Base-by-base conservation (phyloP, 306 rosid species). In the Begonia peltatifolia region DNA sequence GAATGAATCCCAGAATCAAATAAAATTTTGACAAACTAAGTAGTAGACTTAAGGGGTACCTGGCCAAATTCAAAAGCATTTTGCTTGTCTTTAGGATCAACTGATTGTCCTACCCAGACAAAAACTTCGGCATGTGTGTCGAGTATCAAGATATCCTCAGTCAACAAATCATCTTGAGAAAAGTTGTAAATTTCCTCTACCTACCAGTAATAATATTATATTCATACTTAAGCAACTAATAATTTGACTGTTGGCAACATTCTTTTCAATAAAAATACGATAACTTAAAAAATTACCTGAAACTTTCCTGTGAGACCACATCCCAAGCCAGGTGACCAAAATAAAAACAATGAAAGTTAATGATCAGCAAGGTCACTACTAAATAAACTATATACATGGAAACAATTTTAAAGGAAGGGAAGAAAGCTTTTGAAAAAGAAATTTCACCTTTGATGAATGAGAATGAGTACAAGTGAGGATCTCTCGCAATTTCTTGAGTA, bases 81-180 rank as follows among this genome's bases (percentile, higher is more conserved):
- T 71, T 62, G 20, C 76, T 71, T 83, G 65, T 59, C 79, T 64
- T 83, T 81, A 55, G 74, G 71, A 55, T 83, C 80, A 57, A 83
- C 76, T 70, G 74, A 74, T 63, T 86, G 93, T 59, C 99, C 99
- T 41, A 92, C 79, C 99, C 99, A 87, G 55, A 92, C 80, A 62
- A 83, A 79, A 69, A 87, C 80, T 57, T 83, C 87, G 3, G 93
- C 69, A 69, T 81, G 89, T 60, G 84, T 76, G 76, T 92, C 88
- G 71, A 92, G 71, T 63, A 87, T 69, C 68, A 79, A 81, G 50
- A 81, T 66, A 56, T 92, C 99, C 76, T 92, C 99, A 50, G 99
- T 87, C 94, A 87, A 80, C 71, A 92, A 82, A 77, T 92, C 99
- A 17, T 92, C 99, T 73, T 92, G 99, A 69, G 87, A 68, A 70